Base-by-base conservation (phyloP, 2,329 filamentous ascomycete species). In the Exophiala aquamarina region DNA sequence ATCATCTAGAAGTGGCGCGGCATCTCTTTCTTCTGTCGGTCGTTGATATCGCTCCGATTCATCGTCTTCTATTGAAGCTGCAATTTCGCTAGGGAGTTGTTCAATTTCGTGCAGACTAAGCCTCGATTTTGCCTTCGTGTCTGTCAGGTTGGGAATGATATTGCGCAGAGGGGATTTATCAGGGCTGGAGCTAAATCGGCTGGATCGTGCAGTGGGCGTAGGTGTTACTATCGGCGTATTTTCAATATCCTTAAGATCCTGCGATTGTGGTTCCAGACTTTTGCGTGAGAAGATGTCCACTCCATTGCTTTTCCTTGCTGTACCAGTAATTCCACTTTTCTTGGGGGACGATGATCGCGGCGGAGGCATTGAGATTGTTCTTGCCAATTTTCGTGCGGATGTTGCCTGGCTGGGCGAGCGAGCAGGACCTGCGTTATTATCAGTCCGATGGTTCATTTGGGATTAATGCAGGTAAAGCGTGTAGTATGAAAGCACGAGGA, bases 321-420 rank as follows among this genome's bases (percentile, higher is more conserved):
- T 69, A 5, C 70, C 68, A 40, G 63, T 66, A 42, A 73, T 57
- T 19, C 66, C 64, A 15, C 66, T 66, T 59, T 75, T 76, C 40
- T 69, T 65, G 2, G 73, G 72, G 15, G 73, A 75, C 44, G 68
- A 66, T 8, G 70, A 69, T 42, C 69, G 62, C 9, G 70, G 66
- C 9, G 66, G 66, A 11, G 65, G 70, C 3, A 71, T 52, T 41
- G 64, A 67, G 28, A 64, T 61, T 32, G 55, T 59, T 34, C 66
- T 66, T 41, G 63, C 57, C 15, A 59, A 59, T 49, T 65, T 65
- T 17, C 61, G 56, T 33, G 61, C 57, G 21, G 63, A 64, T 6
- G 72, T 70, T 32, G 64, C 68, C 18, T 66, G 70, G 29, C 62
- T 66, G 50, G 48, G 69, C 69, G 35, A 66, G 69, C 72, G 13